Evolutionary conservation across 768 basidiomycete genomes (phyloP), one percentile per base, ranked within the genome.

Genomic region (Termitomyces sp.): DNA sequence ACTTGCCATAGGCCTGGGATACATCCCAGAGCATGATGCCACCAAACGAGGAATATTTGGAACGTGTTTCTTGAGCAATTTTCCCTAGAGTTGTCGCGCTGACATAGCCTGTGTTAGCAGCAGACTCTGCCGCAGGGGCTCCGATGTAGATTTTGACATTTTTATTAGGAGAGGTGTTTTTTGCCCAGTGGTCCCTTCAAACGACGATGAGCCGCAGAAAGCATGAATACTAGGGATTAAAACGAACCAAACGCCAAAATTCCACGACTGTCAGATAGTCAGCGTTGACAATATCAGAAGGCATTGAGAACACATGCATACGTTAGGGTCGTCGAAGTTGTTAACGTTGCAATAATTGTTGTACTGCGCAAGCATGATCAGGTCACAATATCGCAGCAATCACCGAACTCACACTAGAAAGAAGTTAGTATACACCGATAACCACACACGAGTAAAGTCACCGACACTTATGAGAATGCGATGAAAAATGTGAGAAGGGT

Each of bases 81-180:
- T 45, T 73, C 21, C 72, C 74, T 37, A 87, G 69, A 12, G 79
- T 81, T 10, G 61, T 64, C 3, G 77, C 72, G 56, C 72, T 68
- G 34, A 83, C 81, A 66, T 82, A 86, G 19, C 85, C 85, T 10
- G 76, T 73, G 3, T 81, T 81, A 9, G 84, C 82, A 5, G 85
- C 84, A 10, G 76, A 68, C 17, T 70, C 66, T 1, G 83, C 77
- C 1, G 82, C 86, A 3, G 86, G 84, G 25, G 82, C 84, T 35
- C 84, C 85, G 53, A 88, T 80, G 68, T 81, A 87, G 21, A 87
- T 72, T 67, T 85, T 85, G 44, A 86, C 79, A 60, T 83, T 77
- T 54, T 71, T 74, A 71, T 85, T 87, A 0, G 79, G 77, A 48
- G 83, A 84, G 1, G 72, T 71, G 7, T 72, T 80, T 56, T 80